Conservation (phyloP, 208 protist genomes). For the Trypanosoma scelopori region DNA sequence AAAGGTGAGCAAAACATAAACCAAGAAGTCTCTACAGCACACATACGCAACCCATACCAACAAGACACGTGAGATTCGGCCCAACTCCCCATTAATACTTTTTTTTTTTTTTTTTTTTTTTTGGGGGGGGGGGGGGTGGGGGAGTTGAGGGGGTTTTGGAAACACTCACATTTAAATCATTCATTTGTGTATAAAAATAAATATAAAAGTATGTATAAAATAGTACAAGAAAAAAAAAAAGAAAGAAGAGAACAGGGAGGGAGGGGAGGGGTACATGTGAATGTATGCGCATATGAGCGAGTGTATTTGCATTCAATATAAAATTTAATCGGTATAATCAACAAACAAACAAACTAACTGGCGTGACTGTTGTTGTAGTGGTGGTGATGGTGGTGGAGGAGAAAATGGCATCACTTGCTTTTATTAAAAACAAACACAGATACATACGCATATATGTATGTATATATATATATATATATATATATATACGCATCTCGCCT, state of each 20-base stretch:
- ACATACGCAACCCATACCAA: no score
- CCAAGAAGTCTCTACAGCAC: background rate
- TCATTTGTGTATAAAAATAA: no score
- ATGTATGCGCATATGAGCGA: background rate
- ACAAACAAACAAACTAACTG: no score
- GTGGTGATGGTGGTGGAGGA: no score
- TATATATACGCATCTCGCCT: background rate
- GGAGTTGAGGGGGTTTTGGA: background rate
- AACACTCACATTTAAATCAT: no score
- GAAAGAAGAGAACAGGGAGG: conserved; percentile 11
- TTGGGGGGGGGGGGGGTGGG: no score
- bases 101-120: background rate
- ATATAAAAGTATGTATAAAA: background rate
- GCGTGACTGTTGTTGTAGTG: no score
- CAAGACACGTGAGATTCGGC: no score
- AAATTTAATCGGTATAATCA: no score
- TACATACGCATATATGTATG: background rate
- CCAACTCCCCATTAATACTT: background rate
- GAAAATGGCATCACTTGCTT: no score
- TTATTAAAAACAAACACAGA: no score
- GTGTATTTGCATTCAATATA: background rate
- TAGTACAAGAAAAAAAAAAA: conserved; percentile 19
- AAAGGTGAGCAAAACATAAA: background rate
- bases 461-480: background rate
- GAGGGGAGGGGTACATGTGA: conserved; percentile 10